A percentile compares a stretch with the other conserved stretches of the same genome.
These are phyloP conservation scores for Citrullus colocynthis DNA, from an alignment of 306 rosid genomes.

Conservation along the genomic window DNA sequence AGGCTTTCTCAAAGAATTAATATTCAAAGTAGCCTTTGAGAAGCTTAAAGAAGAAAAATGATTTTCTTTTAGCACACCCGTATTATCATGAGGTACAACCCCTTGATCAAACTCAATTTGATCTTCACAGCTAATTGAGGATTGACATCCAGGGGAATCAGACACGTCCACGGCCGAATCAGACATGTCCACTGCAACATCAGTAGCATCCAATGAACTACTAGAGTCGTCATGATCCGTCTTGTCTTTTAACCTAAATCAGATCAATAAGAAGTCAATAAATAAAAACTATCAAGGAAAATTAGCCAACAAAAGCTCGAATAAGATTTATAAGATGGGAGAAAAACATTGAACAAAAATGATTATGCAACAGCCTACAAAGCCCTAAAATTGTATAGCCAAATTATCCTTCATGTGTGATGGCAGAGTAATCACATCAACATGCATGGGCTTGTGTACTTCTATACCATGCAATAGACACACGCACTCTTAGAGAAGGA, in stretches of 20 bases:
- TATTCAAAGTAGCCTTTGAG: conserved; percentile 19
- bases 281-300: conserved; percentile 17
- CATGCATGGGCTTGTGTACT: background rate
- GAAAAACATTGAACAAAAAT: background rate
- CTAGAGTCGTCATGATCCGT: conserved; percentile 44
- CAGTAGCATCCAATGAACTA: conserved; percentile 29
- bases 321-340: background rate
- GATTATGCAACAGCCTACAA: background rate
- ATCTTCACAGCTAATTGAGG: conserved; percentile 42
- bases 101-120: conserved; percentile 34
- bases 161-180: conserved; percentile 25
- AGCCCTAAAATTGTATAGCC: background rate
- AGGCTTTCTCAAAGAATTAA: conserved; percentile 25
- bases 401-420: background rate
- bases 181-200: conserved; percentile 24
- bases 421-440: background rate
- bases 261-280: conserved; percentile 12
- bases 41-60: conserved; percentile 55
- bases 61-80: conserved; percentile 21
- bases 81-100: conserved; percentile 26
- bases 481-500: background rate
- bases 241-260: conserved; percentile 30
- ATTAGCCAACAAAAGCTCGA: background rate
- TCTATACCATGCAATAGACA: background rate
- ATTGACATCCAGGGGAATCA: conserved; percentile 49